Base-by-base conservation (phyloP, 2,329 filamentous ascomycete genomes). In the Gremmenia infestans region DNA sequence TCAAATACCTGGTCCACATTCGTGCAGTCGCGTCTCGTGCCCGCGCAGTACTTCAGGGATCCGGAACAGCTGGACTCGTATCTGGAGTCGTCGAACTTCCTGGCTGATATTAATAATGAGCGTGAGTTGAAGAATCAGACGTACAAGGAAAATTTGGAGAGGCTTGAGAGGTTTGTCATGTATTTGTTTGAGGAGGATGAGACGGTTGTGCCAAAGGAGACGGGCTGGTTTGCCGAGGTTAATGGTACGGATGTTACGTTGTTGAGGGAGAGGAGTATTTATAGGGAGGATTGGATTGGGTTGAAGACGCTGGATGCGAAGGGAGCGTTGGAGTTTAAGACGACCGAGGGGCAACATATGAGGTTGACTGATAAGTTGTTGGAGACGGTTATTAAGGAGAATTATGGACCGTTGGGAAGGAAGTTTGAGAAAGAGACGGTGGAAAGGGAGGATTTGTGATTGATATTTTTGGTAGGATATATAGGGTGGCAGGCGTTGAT, bases 91-190 rank as follows among this genome's bases (percentile, higher is more conserved):
- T 94, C 89, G 65, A 93, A 92, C 70, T 97, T 95, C 72, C 78
- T 99, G 8, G 94, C 93, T 9, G 93, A 97, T 69, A 87, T 97
- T 74, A 99, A 99, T 74, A 97, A 97, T 71, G 94, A 99, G 80
- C 81, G 92, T 11, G 61, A 63, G 49, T 59, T 76, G 53, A 96
- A 95, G 81, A 96, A 91, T 67, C 67, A 73, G 37, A 79, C 74
- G 12, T 99, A 97, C 72, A 85, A 81, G 69, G 72, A 80, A 64
- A 88, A 93, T 68, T 63, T 99, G 48, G 80, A 79, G 7, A 72
- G 67, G 36, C 70, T 99, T 69, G 82, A 88, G 66, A 87, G 87
- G 65, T 88, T 97, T 61, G 90, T 89, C 60, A 89, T 97, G 88
- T 91, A 89, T 70, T 76, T 96, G 72, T 99, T 97, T 69, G 86